Base-by-base conservation (phyloP, 2,329 filamentous ascomycete species). In the Esteya vermicola region DNA sequence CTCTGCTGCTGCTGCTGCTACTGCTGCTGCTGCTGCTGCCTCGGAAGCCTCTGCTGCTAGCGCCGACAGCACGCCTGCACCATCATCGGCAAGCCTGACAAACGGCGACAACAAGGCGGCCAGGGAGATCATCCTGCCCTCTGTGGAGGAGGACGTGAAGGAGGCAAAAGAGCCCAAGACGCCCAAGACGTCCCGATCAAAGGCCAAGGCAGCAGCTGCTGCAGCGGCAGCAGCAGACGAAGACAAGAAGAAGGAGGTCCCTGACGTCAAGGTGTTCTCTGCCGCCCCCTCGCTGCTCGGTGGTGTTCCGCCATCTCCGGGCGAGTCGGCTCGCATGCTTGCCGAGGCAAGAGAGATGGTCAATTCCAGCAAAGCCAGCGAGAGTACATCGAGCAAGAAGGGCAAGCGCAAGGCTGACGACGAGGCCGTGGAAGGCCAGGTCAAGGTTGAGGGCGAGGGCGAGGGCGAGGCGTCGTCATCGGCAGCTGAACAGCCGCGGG, bases 271-370 rank as follows among this genome's bases (percentile, higher is more conserved):
- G 51, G 64, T 68, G 35, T 61, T 65, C 31, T 57, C 59, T 19
- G 63, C 67, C 33, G 76, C 78, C 6, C 78, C 85, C 56, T 68
- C 91, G 53, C 83, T 86, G 13, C 50, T 72, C 4, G 68, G 75
- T 9, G 72, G 70, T 39, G 75, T 84, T 45, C 68, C 86, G 9
- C 79, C 82, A 0, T 73, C 78, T 12, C 77, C 84, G 0, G 81
- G 86, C 47, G 82, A 91, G 51, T 79, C 86, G 1, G 72, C 81
- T 42, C 73, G 78, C 41, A 86, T 95, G 81, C 80, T 96, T 43
- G 78, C 78, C 22, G 78, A 85, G 52, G 91, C 91, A 25, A 85
- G 81, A 62, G 75, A 79, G 49, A 94, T 95, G 84, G 88, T 95
- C 6, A 25, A 6, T 7, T n/a, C n/a, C n/a, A n/a, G n/a, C n/a